These are phyloP conservation scores for Cystobasidium pallidum DNA, from an alignment of 1,284 basidiomycete genomes.

Conservation along the genomic window DNA sequence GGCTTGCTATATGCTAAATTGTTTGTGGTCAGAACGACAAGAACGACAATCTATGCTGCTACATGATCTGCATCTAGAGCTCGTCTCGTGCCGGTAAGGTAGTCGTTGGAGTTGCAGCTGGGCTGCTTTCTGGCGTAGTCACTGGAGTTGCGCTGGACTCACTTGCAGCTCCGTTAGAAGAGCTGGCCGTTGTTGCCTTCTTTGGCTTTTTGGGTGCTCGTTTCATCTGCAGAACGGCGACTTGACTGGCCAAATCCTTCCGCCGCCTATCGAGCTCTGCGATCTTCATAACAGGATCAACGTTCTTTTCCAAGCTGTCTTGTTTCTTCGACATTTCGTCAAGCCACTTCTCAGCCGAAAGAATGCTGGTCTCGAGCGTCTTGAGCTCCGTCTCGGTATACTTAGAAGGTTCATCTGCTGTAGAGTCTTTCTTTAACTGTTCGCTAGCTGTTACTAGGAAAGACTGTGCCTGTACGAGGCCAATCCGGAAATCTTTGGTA, in stretches of 20 bases:
- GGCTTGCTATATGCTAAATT: slow-evolving; percentile 2
- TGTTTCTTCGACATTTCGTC: slow-evolving; percentile 77
- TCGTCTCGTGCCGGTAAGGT: slow-evolving; percentile 34
- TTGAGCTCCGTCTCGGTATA: slow-evolving; percentile 82
- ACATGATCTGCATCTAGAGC: slow-evolving; percentile 23
- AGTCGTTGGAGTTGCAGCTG: slow-evolving; percentile 28
- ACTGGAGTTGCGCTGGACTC: slow-evolving; percentile 19
- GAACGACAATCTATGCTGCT: slow-evolving; percentile 14
- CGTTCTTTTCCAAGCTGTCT: slow-evolving; percentile 68
- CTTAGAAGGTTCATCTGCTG: slow-evolving; percentile 66
- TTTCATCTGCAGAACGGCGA: slow-evolving; percentile 59
- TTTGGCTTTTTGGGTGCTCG: slow-evolving; percentile 24
- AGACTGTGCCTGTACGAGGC: slow-evolving; percentile 63
- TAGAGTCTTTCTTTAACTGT: slow-evolving; percentile 55
- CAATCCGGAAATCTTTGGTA: slow-evolving; percentile 68
- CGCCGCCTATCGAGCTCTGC: slow-evolving; percentile 79
- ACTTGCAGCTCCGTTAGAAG: not conserved
- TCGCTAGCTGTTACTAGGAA: slow-evolving; percentile 77
- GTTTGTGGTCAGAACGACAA: not conserved
- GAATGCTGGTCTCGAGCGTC: slow-evolving; percentile 70
- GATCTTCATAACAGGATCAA: slow-evolving; percentile 78
- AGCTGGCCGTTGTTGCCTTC: slow-evolving; percentile 17
- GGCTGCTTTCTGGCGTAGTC: slow-evolving; percentile 23
- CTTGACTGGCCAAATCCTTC: slow-evolving; percentile 73
- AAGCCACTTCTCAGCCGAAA: slow-evolving; percentile 79